Base-by-base conservation (phyloP, 2,329 filamentous ascomycete species). In the Cytospora piceae region DNA sequence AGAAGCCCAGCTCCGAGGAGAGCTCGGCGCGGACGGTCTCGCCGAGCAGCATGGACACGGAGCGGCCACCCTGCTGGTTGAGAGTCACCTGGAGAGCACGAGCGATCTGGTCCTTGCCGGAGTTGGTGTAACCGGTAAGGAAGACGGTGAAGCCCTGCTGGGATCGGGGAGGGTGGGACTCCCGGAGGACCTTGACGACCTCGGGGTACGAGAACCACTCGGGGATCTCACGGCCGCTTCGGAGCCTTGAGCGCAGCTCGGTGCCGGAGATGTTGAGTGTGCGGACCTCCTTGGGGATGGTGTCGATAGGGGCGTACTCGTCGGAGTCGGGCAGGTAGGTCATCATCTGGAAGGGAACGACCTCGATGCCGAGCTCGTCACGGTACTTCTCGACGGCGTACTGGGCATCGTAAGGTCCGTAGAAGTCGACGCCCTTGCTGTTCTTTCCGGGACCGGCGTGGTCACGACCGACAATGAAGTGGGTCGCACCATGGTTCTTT, bases 141-240 rank as follows among this genome's bases (percentile, higher is more conserved):
- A 99, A 97, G 80, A 99, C 87, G 69, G 95, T 98, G 87, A 99
- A 99, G 70, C 95, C 95, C 84, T 99, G 96, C 75, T 90, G 87
- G 73, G 87, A 89, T 71, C 95, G 91, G 60, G 96, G 88, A 58
- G 94, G 95, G 84, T 98, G 95, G 72, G 94, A 96, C 83, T 99
- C 94, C 74, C 95, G 90, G 69, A 99, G 90, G 58, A 98, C 95
- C 79, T 89, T 90, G 81, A 99, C 95, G 72, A 99, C 95, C 83
- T 99, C 95, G 69, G 95, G 94, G 85, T 99, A 99, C 37, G 95
- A 98, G 87, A 99, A 99, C 95, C 95, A 99, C 80, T 96, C 93
- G 72, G 95, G 95, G 73, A 99, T 99, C 73, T 96, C 93, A 73
- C 92, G 92, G 72, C 95, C 95, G 68, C 91, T 96, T 74, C 91